Percentiles rank a stretch among this genome's conserved stretches.
Evolutionary conservation across 2,329 filamentous ascomycete species (phyloP).

Genomic region (Fusarium euwallaceae): DNA sequence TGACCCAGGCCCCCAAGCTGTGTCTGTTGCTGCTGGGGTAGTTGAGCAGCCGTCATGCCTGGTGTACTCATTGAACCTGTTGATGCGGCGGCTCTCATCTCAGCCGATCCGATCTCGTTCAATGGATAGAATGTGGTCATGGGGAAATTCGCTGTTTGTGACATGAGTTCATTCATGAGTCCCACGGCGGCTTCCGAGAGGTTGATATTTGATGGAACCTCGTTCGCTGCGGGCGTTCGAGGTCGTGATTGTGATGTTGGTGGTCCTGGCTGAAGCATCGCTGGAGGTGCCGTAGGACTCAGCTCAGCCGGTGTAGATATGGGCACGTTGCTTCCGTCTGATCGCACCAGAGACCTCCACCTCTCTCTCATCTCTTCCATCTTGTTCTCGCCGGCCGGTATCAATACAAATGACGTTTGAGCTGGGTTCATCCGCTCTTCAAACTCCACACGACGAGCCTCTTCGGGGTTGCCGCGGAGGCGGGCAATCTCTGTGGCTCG

Average conservation of each 20-base stretch:
- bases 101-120: conserved; percentile 32
- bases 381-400: conserved; percentile 60
- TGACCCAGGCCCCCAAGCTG: conserved; percentile 24
- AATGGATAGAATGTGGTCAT: conserved; percentile 42
- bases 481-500: conserved; percentile 64
- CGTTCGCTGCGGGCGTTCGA: conserved; percentile 29
- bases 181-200: conserved; percentile 50
- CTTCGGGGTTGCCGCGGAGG: conserved; percentile 62
- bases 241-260: conserved; percentile 33
- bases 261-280: conserved; percentile 29
- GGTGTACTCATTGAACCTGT: conserved; percentile 8
- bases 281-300: conserved; percentile 23
- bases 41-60: neutral
- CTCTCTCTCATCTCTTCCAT: conserved; percentile 61
- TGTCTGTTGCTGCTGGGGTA: conserved; percentile 12
- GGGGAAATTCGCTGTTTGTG: conserved; percentile 20
- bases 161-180: conserved; percentile 42
- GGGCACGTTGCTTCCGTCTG: conserved; percentile 43
- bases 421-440: conserved; percentile 60
- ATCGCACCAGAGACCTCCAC: conserved; percentile 65
- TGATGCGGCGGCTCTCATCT: conserved; percentile 37
- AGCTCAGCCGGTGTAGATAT: conserved; percentile 26
- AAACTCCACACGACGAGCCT: conserved; percentile 63
- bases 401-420: conserved; percentile 61
- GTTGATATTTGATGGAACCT: conserved; percentile 40